Base-by-base conservation (phyloP, 2,329 filamentous ascomycete species). In the Cladosporium velox region DNA sequence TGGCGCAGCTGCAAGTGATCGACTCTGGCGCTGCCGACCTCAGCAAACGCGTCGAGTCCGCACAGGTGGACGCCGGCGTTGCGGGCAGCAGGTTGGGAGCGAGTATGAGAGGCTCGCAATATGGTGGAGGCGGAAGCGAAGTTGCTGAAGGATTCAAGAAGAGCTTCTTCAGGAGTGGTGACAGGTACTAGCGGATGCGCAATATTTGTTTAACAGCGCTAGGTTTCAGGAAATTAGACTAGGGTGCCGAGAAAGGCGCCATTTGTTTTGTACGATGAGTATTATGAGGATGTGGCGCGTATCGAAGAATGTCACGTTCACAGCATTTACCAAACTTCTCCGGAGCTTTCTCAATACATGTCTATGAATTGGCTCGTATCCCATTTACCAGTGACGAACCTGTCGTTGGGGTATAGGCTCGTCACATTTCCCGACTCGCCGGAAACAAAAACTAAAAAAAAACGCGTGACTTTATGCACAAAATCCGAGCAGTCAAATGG, bases 1-100 rank as follows among this genome's bases (percentile, higher is more conserved):
- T 99, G 44, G 88, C 89, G 41, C 93, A 97, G 79, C 85, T 99
- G 67, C 94, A 97, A 79, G 91, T 91, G 82, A 98, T 99, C 77
- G 94, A 98, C 76, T 87, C 89, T 70, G 93, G 94, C 70, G 91
- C 94, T 41, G 86, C 89, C 18, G 86, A 89, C 35, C 84, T 98
- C 63, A 91, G 96, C 77, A 85, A 88, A 67, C 96, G 96, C 84
- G 91, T 98, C 61, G 81, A 83, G 6, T 87, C 89, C 34, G 91
- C 93, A 28, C 93, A 97, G 77, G 93, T 93, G 79, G 87, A 91
- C 41, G 88, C 88, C 15, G 64, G 59, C 35, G 59, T 60, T 21
- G 59, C 64, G 12, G 64, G 58, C 5, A 66, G 59, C 32, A 55
- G 64, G 47, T 38, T 55, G 21, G 64, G 64, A 44, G 52, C 44